Evolutionary conservation across 345 rosid species (phyloP).

Genomic region (Orychophragmus violaceus): DNA sequence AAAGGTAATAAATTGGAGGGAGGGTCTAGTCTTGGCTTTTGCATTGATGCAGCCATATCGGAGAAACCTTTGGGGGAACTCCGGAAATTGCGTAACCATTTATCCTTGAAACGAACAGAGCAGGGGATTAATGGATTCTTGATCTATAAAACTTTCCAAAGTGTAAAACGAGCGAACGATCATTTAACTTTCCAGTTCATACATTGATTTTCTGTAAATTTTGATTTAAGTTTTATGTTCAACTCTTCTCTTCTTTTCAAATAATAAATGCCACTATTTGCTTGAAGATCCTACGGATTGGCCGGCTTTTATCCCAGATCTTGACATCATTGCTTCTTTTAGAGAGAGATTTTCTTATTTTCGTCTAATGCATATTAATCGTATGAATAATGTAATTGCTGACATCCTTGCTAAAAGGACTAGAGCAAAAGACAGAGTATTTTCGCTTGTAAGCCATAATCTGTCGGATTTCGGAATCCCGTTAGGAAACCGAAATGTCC

Average conservation of each 20-base stretch:
- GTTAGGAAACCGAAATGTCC: too few species aligned
- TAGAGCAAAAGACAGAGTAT: too few species aligned
- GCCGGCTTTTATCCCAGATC: too few species aligned
- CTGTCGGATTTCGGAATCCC: too few species aligned
- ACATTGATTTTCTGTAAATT: conserved; percentile 21
- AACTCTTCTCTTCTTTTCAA: conserved; percentile 4
- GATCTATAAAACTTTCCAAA: conserved; percentile 10
- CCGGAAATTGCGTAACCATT: conserved; percentile 10
- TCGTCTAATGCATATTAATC: too few species aligned
- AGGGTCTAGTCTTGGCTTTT: conserved; percentile 9
- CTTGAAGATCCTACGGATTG: too few species aligned
- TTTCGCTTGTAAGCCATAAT: too few species aligned
- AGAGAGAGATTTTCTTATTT: too few species aligned
- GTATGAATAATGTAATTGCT: too few species aligned
- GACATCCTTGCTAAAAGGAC: too few species aligned
- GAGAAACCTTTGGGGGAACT: not conserved
- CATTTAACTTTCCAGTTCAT: conserved; percentile 16
- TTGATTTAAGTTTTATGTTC: conserved; percentile 8
- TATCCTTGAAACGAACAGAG: not conserved
- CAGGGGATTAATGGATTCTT: conserved; percentile 17
- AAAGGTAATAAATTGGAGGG: conserved; percentile 14
- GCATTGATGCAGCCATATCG: conserved; percentile 1
- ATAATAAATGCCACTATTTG: conserved; percentile 8
- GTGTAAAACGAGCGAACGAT: conserved; percentile 3
- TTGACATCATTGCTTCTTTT: too few species aligned